These are phyloP conservation scores for Linderina pennispora DNA, from an alignment of 192 early-diverging fungal species.

Conservation along the genomic window DNA sequence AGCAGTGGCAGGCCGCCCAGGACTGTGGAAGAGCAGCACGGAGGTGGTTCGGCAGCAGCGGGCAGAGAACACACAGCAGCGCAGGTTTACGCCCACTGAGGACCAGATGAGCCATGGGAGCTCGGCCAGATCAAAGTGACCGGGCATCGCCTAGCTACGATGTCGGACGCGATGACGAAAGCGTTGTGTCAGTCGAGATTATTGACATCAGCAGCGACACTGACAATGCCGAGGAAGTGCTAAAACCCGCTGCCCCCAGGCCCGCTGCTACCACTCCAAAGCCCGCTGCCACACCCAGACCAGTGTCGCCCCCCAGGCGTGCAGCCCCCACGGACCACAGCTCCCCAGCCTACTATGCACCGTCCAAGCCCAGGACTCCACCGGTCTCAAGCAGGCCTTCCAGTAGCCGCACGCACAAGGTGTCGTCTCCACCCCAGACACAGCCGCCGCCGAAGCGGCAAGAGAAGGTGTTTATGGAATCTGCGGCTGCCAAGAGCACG, in stretches of 20 bases:
- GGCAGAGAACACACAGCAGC: not conserved
- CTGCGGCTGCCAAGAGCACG: too few species aligned
- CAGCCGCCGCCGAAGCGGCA: constrained; percentile 2
- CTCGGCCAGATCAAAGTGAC: not conserved
- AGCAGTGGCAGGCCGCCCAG: not conserved
- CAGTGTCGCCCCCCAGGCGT: too few species aligned
- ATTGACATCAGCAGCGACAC: constrained; percentile 17
- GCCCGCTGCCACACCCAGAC: not conserved
- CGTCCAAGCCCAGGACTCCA: too few species aligned
- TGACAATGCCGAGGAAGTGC: not conserved
- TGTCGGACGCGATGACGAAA: constrained; percentile 6
- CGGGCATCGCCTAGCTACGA: not conserved
- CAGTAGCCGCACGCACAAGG: too few species aligned
- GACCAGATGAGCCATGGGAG: not conserved
- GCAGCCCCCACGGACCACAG: constrained; percentile 3
- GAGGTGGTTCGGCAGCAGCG: constrained; percentile 3
- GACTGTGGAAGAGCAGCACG: too few species aligned
- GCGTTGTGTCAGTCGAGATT: constrained; percentile 31
- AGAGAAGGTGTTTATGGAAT: too few species aligned
- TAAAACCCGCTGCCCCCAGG: too few species aligned
- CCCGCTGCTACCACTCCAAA: too few species aligned
- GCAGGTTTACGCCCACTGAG: constrained; percentile 4
- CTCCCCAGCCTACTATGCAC: too few species aligned
- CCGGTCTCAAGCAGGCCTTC: too few species aligned
- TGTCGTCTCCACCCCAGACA: not conserved